Evolutionary conservation across 2,329 filamentous ascomycete genomes (phyloP).

Genomic region (Magnaporthiopsis rhizophila): DNA sequence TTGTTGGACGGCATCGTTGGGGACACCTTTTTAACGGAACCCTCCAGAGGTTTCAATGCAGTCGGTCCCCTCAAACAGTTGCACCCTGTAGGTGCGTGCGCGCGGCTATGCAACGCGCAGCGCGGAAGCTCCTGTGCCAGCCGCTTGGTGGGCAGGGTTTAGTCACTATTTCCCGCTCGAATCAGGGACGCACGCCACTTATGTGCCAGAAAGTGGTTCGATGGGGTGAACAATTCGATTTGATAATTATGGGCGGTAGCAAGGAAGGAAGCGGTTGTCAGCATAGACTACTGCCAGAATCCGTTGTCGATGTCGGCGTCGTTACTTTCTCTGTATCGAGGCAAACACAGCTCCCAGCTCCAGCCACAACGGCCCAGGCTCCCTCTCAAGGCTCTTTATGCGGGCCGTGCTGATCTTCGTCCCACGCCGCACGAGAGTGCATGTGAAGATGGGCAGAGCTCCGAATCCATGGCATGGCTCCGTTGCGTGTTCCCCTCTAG

Average conservation of each 20-base stretch:
- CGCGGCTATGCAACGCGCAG: too few relatives aligned
- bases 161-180: background rate
- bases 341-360: background rate
- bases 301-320: background rate
- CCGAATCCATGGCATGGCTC: background rate
- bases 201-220: conserved; percentile 6
- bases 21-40: background rate
- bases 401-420: background rate
- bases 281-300: background rate
- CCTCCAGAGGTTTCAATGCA: background rate
- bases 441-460: background rate
- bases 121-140: background rate
- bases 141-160: background rate
- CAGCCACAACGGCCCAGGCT: too few relatives aligned
- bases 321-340: background rate
- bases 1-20: conserved; percentile 7
- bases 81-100: background rate
- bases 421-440: background rate
- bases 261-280: background rate
- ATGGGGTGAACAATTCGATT: background rate
- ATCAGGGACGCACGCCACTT: conserved; percentile 1
- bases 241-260: background rate
- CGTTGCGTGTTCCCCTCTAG: background rate
- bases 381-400: background rate
- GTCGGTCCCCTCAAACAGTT: background rate